A percentile compares a stretch with the other conserved stretches of the same genome.
Conservation (phyloP, 169 alveolate genomes). For the Cryptosporidium baileyi region DNA sequence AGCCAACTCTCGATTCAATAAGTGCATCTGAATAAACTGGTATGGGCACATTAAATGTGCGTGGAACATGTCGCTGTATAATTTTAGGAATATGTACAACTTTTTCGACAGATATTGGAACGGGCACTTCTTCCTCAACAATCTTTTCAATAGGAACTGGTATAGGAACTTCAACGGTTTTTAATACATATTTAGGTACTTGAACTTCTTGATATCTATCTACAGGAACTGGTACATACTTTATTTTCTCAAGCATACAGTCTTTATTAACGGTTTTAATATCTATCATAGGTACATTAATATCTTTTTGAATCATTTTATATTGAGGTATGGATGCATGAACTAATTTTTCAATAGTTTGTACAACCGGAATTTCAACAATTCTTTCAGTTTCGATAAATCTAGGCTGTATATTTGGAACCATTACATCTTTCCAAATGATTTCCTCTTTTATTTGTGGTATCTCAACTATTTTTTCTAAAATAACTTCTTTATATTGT, state of each 20-base stretch:
- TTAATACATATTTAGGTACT: constrained; percentile 62
- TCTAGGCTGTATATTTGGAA: constrained; percentile 65
- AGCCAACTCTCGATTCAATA: constrained; percentile 61
- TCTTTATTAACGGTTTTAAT: constrained; percentile 35
- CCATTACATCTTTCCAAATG: constrained; percentile 59
- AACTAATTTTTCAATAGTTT: constrained; percentile 50
- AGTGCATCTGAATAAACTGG: constrained; percentile 67
- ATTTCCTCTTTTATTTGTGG: constrained; percentile 61
- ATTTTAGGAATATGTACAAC: constrained; percentile 67
- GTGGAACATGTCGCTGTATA: constrained; percentile 69
- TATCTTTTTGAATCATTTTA: constrained; percentile 44
- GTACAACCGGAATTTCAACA: constrained; percentile 45
- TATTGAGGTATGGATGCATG: constrained; percentile 49
- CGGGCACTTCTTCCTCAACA: constrained; percentile 64
- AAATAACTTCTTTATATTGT: constrained; percentile 45
- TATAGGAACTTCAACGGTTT: constrained; percentile 63
- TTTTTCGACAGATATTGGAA: constrained; percentile 60
- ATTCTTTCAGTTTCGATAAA: constrained; percentile 39
- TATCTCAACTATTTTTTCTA: constrained; percentile 50
- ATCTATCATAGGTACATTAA: constrained; percentile 23
- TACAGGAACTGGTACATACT: constrained; percentile 46
- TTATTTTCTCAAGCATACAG: constrained; percentile 28
- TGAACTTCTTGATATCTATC: constrained; percentile 68
- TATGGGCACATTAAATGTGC: constrained; percentile 60
- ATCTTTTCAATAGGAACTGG: constrained; percentile 68